Conservation (phyloP, 768 basidiomycete species). For the Fomitopsis serialis region DNA sequence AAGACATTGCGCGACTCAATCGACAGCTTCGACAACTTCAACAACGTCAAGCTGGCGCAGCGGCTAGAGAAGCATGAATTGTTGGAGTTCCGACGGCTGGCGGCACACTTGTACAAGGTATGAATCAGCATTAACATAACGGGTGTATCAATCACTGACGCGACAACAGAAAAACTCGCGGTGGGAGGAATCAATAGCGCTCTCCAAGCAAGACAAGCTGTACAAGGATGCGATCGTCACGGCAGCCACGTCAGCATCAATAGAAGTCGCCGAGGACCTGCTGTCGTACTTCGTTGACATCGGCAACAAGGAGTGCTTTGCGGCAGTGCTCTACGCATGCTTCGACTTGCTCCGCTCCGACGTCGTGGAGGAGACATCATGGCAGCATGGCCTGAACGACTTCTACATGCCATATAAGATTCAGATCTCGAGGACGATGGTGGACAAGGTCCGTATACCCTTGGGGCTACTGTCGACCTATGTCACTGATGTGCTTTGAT, state of each 20-base stretch:
- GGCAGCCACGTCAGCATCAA: conserved; percentile 77
- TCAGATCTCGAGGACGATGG: conserved; percentile 75
- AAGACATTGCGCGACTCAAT: conserved; percentile 96
- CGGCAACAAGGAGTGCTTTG: conserved; percentile 97
- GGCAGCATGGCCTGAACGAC: conserved; percentile 94
- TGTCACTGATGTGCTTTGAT: neutral
- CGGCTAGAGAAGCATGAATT: conserved; percentile 86
- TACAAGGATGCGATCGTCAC: conserved; percentile 97
- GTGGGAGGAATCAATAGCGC: conserved; percentile 94
- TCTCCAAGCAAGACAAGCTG: conserved; percentile 94
- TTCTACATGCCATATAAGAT: conserved; percentile 97
- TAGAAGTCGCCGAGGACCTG: conserved; percentile 90
- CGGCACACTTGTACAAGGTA: conserved; percentile 95
- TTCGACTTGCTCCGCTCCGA: conserved; percentile 95
- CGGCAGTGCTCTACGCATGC: conserved; percentile 83
- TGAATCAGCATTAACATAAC: neutral
- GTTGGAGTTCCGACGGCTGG: conserved; percentile 91
- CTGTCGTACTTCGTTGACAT: conserved; percentile 97
- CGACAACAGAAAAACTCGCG: conserved; percentile 80
- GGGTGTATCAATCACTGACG: neutral
- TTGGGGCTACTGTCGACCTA: neutral
- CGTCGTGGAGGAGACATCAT: conserved; percentile 89
- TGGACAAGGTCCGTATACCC: conserved; percentile 53
- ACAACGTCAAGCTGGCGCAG: conserved; percentile 81
- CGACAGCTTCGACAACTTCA: conserved; percentile 98